These are phyloP conservation scores for Eremothecium coryli DNA, from an alignment of 1,139 yeast genomes.

Conservation along the genomic window DNA sequence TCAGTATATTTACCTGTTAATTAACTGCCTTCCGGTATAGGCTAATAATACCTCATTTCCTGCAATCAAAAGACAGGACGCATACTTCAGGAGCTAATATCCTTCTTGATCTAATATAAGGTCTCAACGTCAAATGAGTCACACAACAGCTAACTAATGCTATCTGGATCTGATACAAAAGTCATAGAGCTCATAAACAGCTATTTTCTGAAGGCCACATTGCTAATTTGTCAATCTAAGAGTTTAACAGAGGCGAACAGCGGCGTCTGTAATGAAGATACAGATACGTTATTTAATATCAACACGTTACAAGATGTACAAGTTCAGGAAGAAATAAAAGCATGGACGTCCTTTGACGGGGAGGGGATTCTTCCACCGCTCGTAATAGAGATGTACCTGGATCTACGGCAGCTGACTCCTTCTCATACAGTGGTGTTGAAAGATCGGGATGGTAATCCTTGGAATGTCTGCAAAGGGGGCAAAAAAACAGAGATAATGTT, in stretches of 20 bases:
- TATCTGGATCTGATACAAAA: constrained; percentile 8
- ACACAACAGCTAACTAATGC: constrained; percentile 4
- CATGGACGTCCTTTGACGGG: constrained; percentile 26
- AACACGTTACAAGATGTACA: constrained; percentile 8
- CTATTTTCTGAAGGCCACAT: constrained; percentile 27
- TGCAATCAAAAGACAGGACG: too few species aligned
- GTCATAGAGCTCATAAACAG: constrained; percentile 22
- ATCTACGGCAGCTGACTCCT: constrained; percentile 50
- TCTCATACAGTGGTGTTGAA: constrained; percentile 57
- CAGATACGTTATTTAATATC: constrained; percentile 10
- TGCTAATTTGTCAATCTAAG: constrained; percentile 26
- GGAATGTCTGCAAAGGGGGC: constrained; percentile 46
- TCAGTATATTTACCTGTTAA: too few species aligned
- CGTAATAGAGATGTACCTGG: constrained; percentile 76
- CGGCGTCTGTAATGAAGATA: constrained; percentile 5
- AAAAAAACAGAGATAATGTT: constrained; percentile 73
- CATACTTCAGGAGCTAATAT: too few species aligned
- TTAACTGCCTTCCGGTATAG: too few species aligned
- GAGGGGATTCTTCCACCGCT: constrained; percentile 53
- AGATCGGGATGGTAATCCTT: constrained; percentile 40
- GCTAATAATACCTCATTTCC: too few species aligned
- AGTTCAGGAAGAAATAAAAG: constrained; percentile 12
- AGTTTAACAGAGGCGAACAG: constrained; percentile 11
- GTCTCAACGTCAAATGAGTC: constrained; percentile 3
- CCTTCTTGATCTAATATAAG: too few species aligned